Conservation (phyloP, 164 flowering plant genomes). For the Amborella trichopoda region DNA sequence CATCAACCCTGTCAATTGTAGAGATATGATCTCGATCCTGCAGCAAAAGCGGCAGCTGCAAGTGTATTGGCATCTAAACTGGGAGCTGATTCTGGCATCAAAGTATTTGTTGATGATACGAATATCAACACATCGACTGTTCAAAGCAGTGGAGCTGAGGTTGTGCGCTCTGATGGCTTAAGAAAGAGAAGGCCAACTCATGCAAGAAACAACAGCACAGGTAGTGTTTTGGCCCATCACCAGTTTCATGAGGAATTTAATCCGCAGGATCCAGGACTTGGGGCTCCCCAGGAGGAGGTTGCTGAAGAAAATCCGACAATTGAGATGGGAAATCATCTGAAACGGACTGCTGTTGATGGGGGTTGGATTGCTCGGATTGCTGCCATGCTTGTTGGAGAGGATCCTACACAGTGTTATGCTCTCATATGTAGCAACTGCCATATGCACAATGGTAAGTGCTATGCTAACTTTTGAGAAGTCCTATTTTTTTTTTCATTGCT, state of each 20-base stretch:
- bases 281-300: conserved; percentile 9
- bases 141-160: conserved; percentile 63
- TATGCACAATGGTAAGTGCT: conserved; percentile 86
- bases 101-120: conserved; percentile 57
- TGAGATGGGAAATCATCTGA: conserved; percentile 47
- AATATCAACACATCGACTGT: conserved; percentile 27
- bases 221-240: conserved; percentile 19
- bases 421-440: conserved; percentile 94
- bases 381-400: conserved; percentile 91
- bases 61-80: conserved; percentile 81
- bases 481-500: too few relatives aligned
- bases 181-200: conserved; percentile 47
- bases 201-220: conserved; percentile 34
- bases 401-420: conserved; percentile 87
- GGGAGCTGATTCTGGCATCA: conserved; percentile 91
- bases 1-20: conserved; percentile 22
- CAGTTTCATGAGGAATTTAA: conserved; percentile 27
- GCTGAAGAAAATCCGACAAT: conserved; percentile 25
- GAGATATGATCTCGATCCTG: conserved; percentile 94
- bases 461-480: too few relatives aligned
- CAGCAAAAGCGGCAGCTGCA: conserved; percentile 98
- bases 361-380: conserved; percentile 90
- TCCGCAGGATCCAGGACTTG: conserved; percentile 14
- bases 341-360: conserved; percentile 31
- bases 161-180: conserved; percentile 53